Evolutionary conservation across 108 stramenopile species (phyloP).

Genomic region (Cylindrotheca closterium): DNA sequence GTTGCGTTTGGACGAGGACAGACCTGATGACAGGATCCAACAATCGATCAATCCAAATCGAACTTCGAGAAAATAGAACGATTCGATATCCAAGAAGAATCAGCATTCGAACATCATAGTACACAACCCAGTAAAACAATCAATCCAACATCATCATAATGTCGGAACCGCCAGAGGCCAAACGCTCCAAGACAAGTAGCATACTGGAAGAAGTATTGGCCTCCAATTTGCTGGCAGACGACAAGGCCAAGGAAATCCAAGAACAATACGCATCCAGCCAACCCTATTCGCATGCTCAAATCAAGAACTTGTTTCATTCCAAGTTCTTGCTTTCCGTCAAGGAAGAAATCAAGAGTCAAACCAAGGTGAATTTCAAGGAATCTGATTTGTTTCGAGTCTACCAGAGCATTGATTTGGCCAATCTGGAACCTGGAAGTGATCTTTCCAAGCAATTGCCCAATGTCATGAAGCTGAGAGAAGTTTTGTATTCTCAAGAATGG

Average conservation of each 20-base stretch:
- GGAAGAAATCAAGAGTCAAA: conserved; percentile 81
- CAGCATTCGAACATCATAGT: too few species aligned
- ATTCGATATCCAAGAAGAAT: too few species aligned
- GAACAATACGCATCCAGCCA: conserved; percentile 34
- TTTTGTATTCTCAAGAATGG: conserved; percentile 87
- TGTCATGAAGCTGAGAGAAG: conserved; percentile 73
- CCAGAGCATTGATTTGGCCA: conserved; percentile 84
- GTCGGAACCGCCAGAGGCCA: not conserved
- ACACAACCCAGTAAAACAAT: too few species aligned
- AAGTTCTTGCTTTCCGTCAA: conserved; percentile 68
- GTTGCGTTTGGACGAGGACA: too few species aligned
- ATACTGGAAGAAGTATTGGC: conserved; percentile 20
- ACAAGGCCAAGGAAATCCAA: conserved; percentile 16
- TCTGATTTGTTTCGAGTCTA: conserved; percentile 95
- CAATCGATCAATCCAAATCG: too few species aligned
- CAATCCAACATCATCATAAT: too few species aligned
- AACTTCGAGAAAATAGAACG: too few species aligned
- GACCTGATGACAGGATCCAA: too few species aligned
- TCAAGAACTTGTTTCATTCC: conserved; percentile 50
- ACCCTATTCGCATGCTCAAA: conserved; percentile 71
- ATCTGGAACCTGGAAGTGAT: conserved; percentile 49
- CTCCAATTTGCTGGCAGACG: conserved; percentile 19
- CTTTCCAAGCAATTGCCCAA: conserved; percentile 56
- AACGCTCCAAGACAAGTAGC: conserved; percentile 16
- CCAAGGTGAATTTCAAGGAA: conserved; percentile 96